Evolutionary conservation across 106 monocot genomes (phyloP).

Genomic region (Narthecium ossifragum): DNA sequence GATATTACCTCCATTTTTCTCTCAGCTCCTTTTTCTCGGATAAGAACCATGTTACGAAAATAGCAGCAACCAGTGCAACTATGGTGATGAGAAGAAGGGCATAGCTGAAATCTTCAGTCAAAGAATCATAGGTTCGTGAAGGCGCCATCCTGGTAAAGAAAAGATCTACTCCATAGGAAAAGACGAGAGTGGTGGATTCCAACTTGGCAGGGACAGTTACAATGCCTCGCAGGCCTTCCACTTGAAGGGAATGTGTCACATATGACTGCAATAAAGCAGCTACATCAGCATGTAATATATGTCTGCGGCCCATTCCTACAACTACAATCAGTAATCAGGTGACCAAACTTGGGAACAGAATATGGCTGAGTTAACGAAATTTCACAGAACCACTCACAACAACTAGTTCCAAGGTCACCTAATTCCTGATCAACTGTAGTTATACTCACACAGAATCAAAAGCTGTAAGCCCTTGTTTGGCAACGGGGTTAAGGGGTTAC

Average conservation of each 20-base stretch:
- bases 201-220: slow-evolving; percentile 71
- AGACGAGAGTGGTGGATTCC: slow-evolving; percentile 85
- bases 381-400: too few species aligned
- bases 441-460: too few species aligned
- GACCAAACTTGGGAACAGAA: too few species aligned
- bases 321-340: too few species aligned
- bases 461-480: too few species aligned
- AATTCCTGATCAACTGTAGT: too few species aligned
- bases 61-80: slow-evolving; percentile 65
- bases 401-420: too few species aligned
- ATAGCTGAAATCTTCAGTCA: slow-evolving; percentile 97
- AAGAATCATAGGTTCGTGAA: slow-evolving; percentile 92
- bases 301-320: too few species aligned
- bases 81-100: slow-evolving; percentile 91
- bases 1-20: slow-evolving; percentile 80
- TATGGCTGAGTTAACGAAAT: too few species aligned
- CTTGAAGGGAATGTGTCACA: slow-evolving; percentile 89
- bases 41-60: slow-evolving; percentile 73
- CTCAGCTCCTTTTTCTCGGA: slow-evolving; percentile 85
- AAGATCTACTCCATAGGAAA: slow-evolving; percentile 87
- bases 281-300: neutral
- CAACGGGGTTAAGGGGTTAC: too few species aligned
- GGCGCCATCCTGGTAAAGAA: slow-evolving; percentile 92
- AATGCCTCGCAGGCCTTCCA: slow-evolving; percentile 83
- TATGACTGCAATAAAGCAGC: slow-evolving; percentile 57